Conservation (phyloP, 495 filamentous ascomycete genomes). For the Penicillium macrosclerotiorum region DNA sequence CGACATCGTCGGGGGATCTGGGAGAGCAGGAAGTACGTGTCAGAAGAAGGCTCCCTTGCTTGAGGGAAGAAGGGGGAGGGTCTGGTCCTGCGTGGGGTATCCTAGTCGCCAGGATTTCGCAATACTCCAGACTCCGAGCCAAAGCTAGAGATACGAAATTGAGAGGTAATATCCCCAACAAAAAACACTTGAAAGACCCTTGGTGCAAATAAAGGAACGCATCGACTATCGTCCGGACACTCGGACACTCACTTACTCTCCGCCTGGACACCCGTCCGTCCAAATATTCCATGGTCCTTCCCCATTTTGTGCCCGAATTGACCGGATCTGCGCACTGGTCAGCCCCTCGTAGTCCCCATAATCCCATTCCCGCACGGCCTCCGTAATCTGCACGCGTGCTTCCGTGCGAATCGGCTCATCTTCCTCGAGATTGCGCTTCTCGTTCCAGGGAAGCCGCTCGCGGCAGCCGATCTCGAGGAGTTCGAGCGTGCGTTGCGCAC, state of each 20-base stretch:
- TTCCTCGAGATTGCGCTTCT: conserved; percentile 33
- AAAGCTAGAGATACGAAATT: background rate
- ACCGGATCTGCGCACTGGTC: conserved; percentile 68
- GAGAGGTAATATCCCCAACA: background rate
- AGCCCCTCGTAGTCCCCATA: conserved; percentile 95
- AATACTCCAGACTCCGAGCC: conserved; percentile 2
- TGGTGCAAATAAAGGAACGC: too few relatives aligned
- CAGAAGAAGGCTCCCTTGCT: conserved; percentile 7
- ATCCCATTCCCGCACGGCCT: conserved; percentile 89
- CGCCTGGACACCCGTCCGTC: conserved; percentile 73
- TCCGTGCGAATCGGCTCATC: conserved; percentile 47
- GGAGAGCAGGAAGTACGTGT: background rate
- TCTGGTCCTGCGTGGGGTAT: too few relatives aligned
- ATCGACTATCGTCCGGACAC: too few relatives aligned
- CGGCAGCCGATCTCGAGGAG: conserved; percentile 64
- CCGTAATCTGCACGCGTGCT: conserved; percentile 62
- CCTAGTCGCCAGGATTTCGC: too few relatives aligned
- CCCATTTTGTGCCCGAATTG: conserved; percentile 43
- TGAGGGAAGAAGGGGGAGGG: background rate
- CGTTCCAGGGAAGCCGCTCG: conserved; percentile 54
- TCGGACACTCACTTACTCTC: conserved; percentile 50
- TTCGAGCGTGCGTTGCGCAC: conserved; percentile 84
- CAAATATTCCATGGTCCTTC: conserved; percentile 72
- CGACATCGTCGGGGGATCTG: conserved; percentile 65
- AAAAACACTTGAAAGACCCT: conserved; percentile 4